Percentiles rank a stretch among this genome's conserved stretches.
These are phyloP conservation scores for Leptographium wingfieldii DNA, from an alignment of 2,329 filamentous ascomycete species.

Conservation along the genomic window DNA sequence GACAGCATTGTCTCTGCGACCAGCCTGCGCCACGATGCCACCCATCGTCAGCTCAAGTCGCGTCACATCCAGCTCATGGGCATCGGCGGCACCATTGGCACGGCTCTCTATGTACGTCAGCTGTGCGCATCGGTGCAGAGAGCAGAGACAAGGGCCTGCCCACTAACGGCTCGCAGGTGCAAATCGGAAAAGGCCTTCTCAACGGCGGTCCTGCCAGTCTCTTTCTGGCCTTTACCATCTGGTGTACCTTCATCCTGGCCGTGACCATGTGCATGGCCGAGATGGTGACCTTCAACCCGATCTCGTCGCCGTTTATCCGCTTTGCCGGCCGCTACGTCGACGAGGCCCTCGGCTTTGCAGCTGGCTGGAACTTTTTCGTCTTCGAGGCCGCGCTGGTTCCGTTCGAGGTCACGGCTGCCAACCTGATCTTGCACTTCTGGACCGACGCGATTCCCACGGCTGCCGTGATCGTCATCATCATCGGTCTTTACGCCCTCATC, in stretches of 20 bases:
- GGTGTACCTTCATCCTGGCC: constrained; percentile 21
- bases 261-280: constrained; percentile 31
- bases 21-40: not conserved
- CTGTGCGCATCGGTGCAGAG: not conserved
- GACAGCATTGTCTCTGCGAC: not conserved
- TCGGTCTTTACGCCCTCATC: constrained; percentile 17
- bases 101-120: not conserved
- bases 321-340: constrained; percentile 34
- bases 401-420: constrained; percentile 1
- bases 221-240: constrained; percentile 22
- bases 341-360: constrained; percentile 30
- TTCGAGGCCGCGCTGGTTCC: constrained; percentile 1
- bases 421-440: constrained; percentile 8
- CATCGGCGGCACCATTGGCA: constrained; percentile 33
- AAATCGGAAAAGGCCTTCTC: constrained; percentile 5
- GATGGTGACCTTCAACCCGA: constrained; percentile 47
- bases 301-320: constrained; percentile 36
- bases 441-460: constrained; percentile 6
- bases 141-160: not conserved
- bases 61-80: constrained; percentile 39
- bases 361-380: constrained; percentile 36
- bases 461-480: not conserved
- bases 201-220: constrained; percentile 14
- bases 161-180: not conserved
- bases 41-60: constrained; percentile 22